phyloP scores from a whole-genome alignment of 2,329 filamentous ascomycete species.

The Amphichorda felina region DNA sequence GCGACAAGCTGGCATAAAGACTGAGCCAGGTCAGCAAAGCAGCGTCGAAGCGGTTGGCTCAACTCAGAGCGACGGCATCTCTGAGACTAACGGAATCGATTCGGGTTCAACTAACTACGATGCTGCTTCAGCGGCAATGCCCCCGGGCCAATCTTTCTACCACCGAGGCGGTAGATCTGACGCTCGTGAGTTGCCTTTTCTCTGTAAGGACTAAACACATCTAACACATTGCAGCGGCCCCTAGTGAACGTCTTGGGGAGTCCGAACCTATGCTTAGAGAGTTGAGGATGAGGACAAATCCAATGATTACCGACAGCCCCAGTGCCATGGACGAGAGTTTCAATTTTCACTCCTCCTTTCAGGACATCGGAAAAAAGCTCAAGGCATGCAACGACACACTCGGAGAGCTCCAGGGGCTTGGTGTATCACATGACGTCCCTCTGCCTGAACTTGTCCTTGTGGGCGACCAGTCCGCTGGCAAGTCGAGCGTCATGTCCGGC shows the following conservation, averaged over 20 bases:
- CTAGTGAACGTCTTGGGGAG: slow-evolving; percentile 21
- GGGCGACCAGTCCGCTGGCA: slow-evolving; percentile 77
- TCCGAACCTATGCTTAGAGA: slow-evolving; percentile 24
- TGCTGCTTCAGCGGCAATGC: neutral
- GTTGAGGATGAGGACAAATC: slow-evolving; percentile 16
- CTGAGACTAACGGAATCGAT: neutral
- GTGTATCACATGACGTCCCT: slow-evolving; percentile 57
- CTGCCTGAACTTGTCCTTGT: slow-evolving; percentile 74
- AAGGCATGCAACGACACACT: slow-evolving; percentile 56
- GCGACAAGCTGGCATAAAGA: neutral
- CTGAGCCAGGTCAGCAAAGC: neutral
- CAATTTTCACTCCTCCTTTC: slow-evolving; percentile 26
- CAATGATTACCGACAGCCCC: slow-evolving; percentile 10
- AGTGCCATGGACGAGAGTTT: slow-evolving; percentile 22
- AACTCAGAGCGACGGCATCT: neutral
- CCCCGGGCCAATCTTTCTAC: slow-evolving; percentile 9
- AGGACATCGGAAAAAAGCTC: slow-evolving; percentile 48
- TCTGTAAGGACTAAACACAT: slow-evolving; percentile 5
- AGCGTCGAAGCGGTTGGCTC: neutral
- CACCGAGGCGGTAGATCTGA: slow-evolving; percentile 20
- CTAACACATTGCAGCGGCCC: slow-evolving; percentile 15
- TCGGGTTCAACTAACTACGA: neutral
- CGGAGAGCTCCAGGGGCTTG: slow-evolving; percentile 57
- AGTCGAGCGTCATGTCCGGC: slow-evolving; percentile 57
- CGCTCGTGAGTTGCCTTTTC: slow-evolving; percentile 20